Evolutionary conservation across 2,329 filamentous ascomycete genomes (phyloP), one percentile per base, ranked within the genome.

Genomic region (Epichloe typhina): DNA sequence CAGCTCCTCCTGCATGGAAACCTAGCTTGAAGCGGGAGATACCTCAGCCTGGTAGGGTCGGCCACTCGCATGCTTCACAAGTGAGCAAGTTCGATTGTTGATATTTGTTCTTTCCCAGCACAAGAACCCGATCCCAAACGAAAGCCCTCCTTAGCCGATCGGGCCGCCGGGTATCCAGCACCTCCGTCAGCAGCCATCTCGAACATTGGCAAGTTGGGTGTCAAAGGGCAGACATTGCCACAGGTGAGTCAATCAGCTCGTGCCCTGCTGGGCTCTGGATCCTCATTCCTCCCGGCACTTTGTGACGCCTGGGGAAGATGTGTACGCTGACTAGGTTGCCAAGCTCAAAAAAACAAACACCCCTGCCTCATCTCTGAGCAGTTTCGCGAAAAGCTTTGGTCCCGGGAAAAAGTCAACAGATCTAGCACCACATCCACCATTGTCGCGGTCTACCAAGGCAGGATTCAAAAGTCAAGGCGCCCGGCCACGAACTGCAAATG

Each of bases 301-400:
- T 21, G 11, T 47, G 8, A 35, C 17, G 7, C 8, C 13, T 1
- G 4, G 13, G 15, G 35, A 13, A 44, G 4, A 23, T 26, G 8
- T 36, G 4, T 13, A 12, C 13, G 37, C 52, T 53, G 21, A 53
- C 42, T 11, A 9, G 19, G 13, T 26, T 26, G 37, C 19, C 19
- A 60, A 66, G 64, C 60, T 69, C 46, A 70, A 68, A 53, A 57
- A 36, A 65, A 67, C 69, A 46, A 57, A 49, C 26, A 44, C 55
- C 8, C 46, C 58, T 42, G 50, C 46, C 19, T 21, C 60, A 23
- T 59, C 65, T 5, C 68, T 69, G 49, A 72, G 68, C 55, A 72
- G 69, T 54, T 80, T 82, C 55, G 72, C 76, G 13, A 77, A 72
- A 54, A 83, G 77, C 58, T 64, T 80, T 31, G 79, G 81, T 1